Conservation (phyloP, 2,329 filamentous ascomycete species). For the Colletotrichum cuscutae region DNA sequence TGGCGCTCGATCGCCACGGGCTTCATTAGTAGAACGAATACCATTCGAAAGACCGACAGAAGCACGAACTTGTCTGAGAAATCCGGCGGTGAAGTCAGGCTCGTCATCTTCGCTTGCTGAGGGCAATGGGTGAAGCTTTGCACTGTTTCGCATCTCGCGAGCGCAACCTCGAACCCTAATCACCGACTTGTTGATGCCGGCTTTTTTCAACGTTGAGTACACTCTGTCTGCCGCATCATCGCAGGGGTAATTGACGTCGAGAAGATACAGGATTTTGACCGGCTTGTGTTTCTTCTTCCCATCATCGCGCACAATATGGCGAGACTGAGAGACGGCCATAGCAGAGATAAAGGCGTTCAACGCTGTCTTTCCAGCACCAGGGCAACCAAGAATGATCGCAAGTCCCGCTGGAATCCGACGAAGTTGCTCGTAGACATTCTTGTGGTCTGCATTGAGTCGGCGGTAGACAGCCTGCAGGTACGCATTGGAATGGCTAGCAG, state of each 20-base stretch:
- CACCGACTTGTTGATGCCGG: constrained; percentile 44
- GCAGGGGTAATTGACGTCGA: constrained; percentile 59
- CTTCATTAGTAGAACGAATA: not conserved
- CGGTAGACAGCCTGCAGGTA: constrained; percentile 1
- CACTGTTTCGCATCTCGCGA: constrained; percentile 27
- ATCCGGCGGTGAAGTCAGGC: constrained; percentile 22
- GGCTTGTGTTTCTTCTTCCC: constrained; percentile 26
- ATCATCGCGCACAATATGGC: not conserved
- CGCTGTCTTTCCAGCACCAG: constrained; percentile 59
- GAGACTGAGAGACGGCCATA: constrained; percentile 40
- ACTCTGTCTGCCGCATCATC: constrained; percentile 57
- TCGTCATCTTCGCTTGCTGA: constrained; percentile 31
- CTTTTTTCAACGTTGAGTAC: constrained; percentile 47
- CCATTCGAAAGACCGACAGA: not conserved
- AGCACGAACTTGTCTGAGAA: constrained; percentile 19
- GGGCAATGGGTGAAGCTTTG: constrained; percentile 12
- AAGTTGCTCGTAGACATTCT: constrained; percentile 47
- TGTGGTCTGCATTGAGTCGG: constrained; percentile 51
- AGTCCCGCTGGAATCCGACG: constrained; percentile 52
- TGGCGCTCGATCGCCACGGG: constrained; percentile 36
- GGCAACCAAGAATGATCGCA: constrained; percentile 57
- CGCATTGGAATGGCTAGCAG: not conserved
- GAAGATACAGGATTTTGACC: constrained; percentile 52
- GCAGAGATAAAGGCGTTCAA: constrained; percentile 56
- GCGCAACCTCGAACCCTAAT: constrained; percentile 31